Evolutionary conservation across 148 eudicot species (phyloP).

Genomic region (Beta vulgaris): DNA sequence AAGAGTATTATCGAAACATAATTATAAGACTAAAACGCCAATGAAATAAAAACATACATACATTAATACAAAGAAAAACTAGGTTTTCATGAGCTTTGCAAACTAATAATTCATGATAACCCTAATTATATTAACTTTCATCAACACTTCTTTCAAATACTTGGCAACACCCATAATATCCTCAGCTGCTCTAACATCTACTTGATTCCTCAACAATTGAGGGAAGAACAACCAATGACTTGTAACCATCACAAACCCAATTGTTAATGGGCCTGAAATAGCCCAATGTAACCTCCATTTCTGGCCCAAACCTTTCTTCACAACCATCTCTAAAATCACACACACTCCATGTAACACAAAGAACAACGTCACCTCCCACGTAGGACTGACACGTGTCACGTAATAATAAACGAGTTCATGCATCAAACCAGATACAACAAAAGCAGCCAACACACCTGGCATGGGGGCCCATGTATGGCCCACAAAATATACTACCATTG

Average conservation of each 20-base stretch:
- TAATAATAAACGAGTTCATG: conserved; percentile 69
- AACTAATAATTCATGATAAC: background rate
- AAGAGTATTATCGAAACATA: no score
- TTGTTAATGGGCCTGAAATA: conserved; percentile 46
- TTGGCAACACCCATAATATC: conserved; percentile 1
- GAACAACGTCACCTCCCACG: conserved; percentile 76
- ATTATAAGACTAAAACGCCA: no score
- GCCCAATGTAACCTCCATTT: conserved; percentile 43
- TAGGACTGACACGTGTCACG: conserved; percentile 42
- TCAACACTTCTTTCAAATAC: background rate
- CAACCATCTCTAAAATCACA: conserved; percentile 42
- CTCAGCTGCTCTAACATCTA: conserved; percentile 19
- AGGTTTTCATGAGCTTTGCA: no score
- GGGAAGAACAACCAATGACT: conserved; percentile 67
- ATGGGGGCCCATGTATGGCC: conserved; percentile 33
- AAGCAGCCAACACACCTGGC: conserved; percentile 47
- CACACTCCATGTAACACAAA: conserved; percentile 65
- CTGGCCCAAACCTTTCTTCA: conserved; percentile 33
- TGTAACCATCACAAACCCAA: conserved; percentile 56
- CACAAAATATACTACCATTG: conserved; percentile 21
- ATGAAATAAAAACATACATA: no score
- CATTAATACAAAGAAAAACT: no score
- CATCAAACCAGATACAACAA: conserved; percentile 64
- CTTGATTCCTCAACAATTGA: conserved; percentile 36
- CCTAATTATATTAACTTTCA: background rate